A percentile compares a stretch with the other conserved stretches of the same genome.
phyloP scores from a whole-genome alignment of 192 early-diverging fungal species.

The Mortierella antarctica region DNA sequence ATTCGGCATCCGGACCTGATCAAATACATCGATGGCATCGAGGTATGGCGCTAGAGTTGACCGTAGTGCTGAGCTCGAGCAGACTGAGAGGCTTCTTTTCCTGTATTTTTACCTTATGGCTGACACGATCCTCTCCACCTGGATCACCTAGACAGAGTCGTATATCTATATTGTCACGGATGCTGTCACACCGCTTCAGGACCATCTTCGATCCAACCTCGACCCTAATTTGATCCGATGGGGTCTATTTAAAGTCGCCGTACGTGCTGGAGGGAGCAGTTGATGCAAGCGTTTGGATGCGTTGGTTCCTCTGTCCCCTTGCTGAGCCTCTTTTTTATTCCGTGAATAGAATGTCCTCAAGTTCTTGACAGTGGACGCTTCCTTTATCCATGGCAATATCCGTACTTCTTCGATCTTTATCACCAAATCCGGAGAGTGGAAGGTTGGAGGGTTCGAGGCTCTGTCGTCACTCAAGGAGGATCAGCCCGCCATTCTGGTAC shows the following conservation, averaged over 20 bases:
- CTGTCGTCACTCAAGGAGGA: slow-evolving; percentile 78
- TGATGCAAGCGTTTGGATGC: not conserved
- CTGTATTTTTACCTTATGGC: too few relatives aligned
- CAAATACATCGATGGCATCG: slow-evolving; percentile 87
- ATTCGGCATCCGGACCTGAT: slow-evolving; percentile 91
- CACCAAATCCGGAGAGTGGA: slow-evolving; percentile 95
- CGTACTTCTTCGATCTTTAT: slow-evolving; percentile 82
- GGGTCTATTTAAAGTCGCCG: slow-evolving; percentile 92
- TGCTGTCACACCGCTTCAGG: slow-evolving; percentile 75
- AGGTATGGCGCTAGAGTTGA: slow-evolving; percentile 61
- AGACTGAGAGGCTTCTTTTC: not conserved
- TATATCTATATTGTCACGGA: slow-evolving; percentile 93
- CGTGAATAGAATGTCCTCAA: slow-evolving; percentile 77
- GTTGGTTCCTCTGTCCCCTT: not conserved
- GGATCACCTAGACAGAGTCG: slow-evolving; percentile 63
- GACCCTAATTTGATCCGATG: slow-evolving; percentile 76
- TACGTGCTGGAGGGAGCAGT: slow-evolving; percentile 46
- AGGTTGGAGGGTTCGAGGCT: slow-evolving; percentile 89
- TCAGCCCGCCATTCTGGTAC: slow-evolving; percentile 68
- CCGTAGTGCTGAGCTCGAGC: not conserved
- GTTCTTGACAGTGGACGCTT: slow-evolving; percentile 89
- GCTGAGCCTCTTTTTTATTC: not conserved
- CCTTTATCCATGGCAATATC: slow-evolving; percentile 90
- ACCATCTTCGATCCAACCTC: slow-evolving; percentile 58
- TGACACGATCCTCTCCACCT: too few relatives aligned